A percentile compares a stretch with the other conserved stretches of the same genome.
Conservation (phyloP, 2,329 filamentous ascomycete genomes). For the Botrytis medusae region DNA sequence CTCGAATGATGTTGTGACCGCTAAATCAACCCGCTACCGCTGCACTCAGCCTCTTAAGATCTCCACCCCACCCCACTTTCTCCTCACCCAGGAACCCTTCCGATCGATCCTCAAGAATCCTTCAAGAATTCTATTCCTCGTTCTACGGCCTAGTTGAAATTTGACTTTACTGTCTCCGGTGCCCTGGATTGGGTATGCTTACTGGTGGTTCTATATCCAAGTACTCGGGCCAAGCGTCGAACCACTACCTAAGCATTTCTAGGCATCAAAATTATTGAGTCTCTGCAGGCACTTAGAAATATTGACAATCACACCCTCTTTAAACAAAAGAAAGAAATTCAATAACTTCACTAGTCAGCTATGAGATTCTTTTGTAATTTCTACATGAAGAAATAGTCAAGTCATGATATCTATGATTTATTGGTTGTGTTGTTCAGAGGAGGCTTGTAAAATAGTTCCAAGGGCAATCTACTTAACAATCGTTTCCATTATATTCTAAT, state of each 20-base stretch:
- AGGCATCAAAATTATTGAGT: neutral
- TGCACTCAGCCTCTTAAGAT: neutral
- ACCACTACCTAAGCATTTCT: neutral
- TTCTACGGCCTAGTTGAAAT: neutral
- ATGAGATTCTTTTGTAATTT: neutral
- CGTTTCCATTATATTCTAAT: neutral
- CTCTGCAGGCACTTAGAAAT: neutral
- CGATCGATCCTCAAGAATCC: neutral
- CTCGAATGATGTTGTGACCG: neutral
- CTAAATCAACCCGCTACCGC: neutral
- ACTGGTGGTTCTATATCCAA: neutral
- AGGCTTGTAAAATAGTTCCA: neutral
- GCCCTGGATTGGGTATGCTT: neutral
- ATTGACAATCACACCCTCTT: neutral
- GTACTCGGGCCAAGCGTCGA: neutral
- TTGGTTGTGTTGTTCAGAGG: neutral
- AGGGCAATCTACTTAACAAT: neutral
- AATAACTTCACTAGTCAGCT: neutral
- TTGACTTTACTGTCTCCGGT: neutral
- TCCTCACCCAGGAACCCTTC: neutral
- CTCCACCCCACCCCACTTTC: neutral
- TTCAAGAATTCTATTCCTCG: neutral
- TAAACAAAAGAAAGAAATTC: neutral
- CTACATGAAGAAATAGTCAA: neutral
- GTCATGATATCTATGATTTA: neutral